Percentiles rank a stretch among this genome's conserved stretches.
Evolutionary conservation across 352 stramenopile species (phyloP).

Genomic region (Phytophthora pistaciae): DNA sequence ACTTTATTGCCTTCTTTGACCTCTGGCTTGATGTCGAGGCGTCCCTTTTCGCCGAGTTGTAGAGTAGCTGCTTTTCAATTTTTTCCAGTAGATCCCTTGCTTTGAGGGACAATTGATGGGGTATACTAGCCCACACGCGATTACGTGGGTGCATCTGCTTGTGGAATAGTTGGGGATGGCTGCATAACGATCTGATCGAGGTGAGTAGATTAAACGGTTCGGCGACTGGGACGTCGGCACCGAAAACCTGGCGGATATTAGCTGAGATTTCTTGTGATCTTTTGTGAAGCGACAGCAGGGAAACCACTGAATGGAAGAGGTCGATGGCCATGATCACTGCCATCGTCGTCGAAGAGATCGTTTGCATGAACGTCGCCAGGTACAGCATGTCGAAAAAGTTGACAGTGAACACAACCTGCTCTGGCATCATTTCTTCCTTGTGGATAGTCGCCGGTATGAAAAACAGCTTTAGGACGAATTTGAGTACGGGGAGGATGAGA

Average conservation of each 20-base stretch:
- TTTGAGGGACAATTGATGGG: no score
- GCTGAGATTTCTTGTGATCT: background rate
- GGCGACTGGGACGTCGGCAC: no score
- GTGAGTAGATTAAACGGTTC: no score
- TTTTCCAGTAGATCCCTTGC: no score
- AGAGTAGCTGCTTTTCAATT: no score
- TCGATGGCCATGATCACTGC: background rate
- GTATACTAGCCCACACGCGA: no score
- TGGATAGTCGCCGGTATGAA: background rate
- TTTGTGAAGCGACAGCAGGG: background rate
- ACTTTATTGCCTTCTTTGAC: no score
- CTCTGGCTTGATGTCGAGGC: no score
- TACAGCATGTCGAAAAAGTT: conserved; percentile 6
- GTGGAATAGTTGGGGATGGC: no score
- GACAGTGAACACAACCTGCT: conserved; percentile 10
- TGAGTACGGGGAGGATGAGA: conserved; percentile 1
- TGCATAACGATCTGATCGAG: no score
- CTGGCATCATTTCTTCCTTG: conserved; percentile 14
- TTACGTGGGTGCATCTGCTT: no score
- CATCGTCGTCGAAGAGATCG: background rate
- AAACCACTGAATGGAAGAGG: background rate
- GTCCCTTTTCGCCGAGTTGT: no score
- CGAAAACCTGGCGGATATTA: background rate
- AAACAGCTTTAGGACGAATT: background rate
- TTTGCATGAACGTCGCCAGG: conserved; percentile 8